phyloP scores from a whole-genome alignment of 169 alveolate species.

The Eimeria zaria region DNA sequence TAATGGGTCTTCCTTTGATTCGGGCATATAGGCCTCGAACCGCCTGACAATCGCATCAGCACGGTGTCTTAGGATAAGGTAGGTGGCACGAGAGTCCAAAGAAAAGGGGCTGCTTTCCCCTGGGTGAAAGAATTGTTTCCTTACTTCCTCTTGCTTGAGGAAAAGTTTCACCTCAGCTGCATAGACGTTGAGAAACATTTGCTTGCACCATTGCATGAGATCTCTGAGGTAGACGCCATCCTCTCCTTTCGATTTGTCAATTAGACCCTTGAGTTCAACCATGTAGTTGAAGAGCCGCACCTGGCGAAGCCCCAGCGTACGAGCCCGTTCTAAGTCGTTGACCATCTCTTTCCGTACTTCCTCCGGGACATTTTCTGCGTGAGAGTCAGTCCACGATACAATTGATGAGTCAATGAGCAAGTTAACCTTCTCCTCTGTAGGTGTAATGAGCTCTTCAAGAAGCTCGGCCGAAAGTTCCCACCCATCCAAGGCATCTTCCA shows the following conservation, averaged over 20 bases:
- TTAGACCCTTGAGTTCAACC: conserved; percentile 23
- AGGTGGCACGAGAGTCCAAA: background rate
- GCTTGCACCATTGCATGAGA: conserved; percentile 5
- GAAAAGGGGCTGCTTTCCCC: background rate
- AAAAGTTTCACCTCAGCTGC: background rate
- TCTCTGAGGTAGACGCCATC: conserved; percentile 19
- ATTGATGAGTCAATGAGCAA: conserved; percentile 35
- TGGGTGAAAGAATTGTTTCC: background rate
- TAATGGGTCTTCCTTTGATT: background rate
- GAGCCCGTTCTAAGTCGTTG: conserved; percentile 10
- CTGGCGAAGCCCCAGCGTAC: conserved; percentile 9
- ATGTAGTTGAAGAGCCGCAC: background rate
- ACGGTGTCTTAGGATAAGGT: conserved; percentile 7
- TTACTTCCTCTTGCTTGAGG: conserved; percentile 19
- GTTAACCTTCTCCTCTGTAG: conserved; percentile 21
- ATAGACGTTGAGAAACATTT: conserved; percentile 1
- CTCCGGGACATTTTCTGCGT: conserved; percentile 2
- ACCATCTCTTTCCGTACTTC: conserved; percentile 9
- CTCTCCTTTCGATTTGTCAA: background rate
- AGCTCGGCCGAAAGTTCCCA: conserved; percentile 14
- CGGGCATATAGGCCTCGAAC: conserved; percentile 19
- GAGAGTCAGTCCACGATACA: background rate
- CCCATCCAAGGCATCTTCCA: conserved; percentile 27
- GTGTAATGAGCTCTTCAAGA: conserved; percentile 1
- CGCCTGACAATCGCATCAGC: background rate